Conservation (phyloP, 257 asterid species). For the Scutellaria galericulata region DNA sequence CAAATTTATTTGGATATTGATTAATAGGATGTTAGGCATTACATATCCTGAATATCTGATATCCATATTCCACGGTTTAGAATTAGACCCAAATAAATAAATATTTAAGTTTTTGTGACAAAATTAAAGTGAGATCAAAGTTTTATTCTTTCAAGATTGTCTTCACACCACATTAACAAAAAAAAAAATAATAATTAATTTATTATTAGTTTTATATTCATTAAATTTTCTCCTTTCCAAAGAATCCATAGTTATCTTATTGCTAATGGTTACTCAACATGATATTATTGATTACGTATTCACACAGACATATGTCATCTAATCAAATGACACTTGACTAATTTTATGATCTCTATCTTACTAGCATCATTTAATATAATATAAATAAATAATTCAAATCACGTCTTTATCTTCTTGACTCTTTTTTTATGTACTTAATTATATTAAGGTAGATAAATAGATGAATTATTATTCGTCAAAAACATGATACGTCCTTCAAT, state of each 20-base stretch:
- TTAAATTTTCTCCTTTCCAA: not conserved
- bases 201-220: too few species aligned
- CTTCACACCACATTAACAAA: not conserved
- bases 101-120: not conserved
- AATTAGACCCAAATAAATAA: constrained; percentile 17
- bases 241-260: not conserved
- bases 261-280: constrained; percentile 10
- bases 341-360: constrained; percentile 10
- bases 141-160: constrained; percentile 18
- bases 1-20: constrained; percentile 12
- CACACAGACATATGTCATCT: constrained; percentile 9
- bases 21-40: constrained; percentile 10
- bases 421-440: too few species aligned
- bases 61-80: not conserved
- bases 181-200: too few species aligned
- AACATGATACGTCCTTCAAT: too few species aligned
- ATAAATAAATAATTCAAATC: constrained; percentile 2
- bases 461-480: too few species aligned
- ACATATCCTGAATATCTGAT: not conserved
- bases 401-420: not conserved
- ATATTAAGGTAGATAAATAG: too few species aligned
- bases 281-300: constrained; percentile 18
- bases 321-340: constrained; percentile 19
- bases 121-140: not conserved
- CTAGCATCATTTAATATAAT: not conserved